A percentile compares a stretch with the other conserved stretches of the same genome.
Evolutionary conservation across 2,329 filamentous ascomycete genomes (phyloP).

Genomic region (Periglandula ipomoeae): DNA sequence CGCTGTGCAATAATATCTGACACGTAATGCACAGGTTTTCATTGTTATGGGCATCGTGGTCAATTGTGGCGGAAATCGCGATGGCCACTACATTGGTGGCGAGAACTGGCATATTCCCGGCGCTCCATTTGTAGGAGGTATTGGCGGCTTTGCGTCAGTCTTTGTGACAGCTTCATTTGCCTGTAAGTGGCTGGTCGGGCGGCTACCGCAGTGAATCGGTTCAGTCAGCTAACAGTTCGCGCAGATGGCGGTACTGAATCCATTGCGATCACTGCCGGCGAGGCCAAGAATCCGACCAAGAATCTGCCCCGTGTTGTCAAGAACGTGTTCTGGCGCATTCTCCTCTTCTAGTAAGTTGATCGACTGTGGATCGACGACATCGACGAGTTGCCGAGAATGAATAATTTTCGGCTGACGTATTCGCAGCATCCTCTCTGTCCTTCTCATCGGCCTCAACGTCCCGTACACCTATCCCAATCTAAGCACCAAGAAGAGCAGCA

Average conservation of each 20-base stretch:
- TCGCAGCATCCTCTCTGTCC: slow-evolving; percentile 26
- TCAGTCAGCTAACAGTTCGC: background rate
- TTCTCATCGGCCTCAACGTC: slow-evolving; percentile 46
- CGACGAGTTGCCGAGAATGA: background rate
- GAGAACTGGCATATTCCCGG: slow-evolving; percentile 49
- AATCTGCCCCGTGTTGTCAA: slow-evolving; percentile 54
- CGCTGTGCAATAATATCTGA: no score
- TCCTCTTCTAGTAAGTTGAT: slow-evolving; percentile 42
- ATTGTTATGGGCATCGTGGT: slow-evolving; percentile 52
- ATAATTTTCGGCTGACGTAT: background rate
- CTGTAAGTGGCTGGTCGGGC: slow-evolving; percentile 27
- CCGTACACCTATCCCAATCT: slow-evolving; percentile 39
- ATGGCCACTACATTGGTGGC: slow-evolving; percentile 47
- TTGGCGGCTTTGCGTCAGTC: slow-evolving; percentile 54
- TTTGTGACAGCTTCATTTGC: slow-evolving; percentile 49
- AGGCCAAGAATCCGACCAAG: slow-evolving; percentile 52
- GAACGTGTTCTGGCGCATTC: slow-evolving; percentile 56
- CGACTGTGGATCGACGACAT: no score
- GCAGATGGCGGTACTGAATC: slow-evolving; percentile 46
- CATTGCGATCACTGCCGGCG: slow-evolving; percentile 57
- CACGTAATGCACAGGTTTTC: slow-evolving; percentile 39
- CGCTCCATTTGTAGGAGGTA: slow-evolving; percentile 55
- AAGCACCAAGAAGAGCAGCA: slow-evolving; percentile 22
- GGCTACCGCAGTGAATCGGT: no score
- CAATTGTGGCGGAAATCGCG: slow-evolving; percentile 42